Base-by-base conservation (phyloP, 495 filamentous ascomycete genomes). In the Talaromyces adpressus region DNA sequence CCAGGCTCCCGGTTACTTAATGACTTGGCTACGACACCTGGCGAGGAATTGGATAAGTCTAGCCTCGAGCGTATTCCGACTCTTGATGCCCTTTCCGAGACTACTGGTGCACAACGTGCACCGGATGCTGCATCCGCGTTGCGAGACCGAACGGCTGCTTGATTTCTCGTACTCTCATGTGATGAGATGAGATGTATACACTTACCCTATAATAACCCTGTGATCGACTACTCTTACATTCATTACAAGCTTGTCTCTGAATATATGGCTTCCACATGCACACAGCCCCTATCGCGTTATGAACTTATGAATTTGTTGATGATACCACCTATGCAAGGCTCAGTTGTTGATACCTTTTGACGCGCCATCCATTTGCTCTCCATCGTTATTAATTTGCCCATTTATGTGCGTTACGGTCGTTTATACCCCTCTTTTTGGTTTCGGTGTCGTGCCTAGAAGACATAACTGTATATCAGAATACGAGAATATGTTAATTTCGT, bases 21-120 rank as follows among this genome's bases (percentile, higher is more conserved):
- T 20, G 65, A 65, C 20, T 56, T 61, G 49, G 22, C 54, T 20
- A 53, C 34, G 34, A 23, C 64, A 1, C 34, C 61, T 20, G 61
- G 56, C 20, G 66, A 29, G 16, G 63, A 32, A 36, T 61, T 71
- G 9, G 74, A 76, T 39, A 77, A 79, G 56, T 57, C 67, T 25
- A 74, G 71, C 49, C 66, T 81, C 51, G 78, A 81, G 47, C 69
- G 71, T 20, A 78, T 81, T 47, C 78, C 77, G 20, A 72, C 73
- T 47, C 69, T 81, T 36, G 78, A 81, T 69, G 60, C 73, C 23
- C 62, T 54, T 14, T 65, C 63, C 14, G 69, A 66, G 32, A 68
- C 72, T 16, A 75, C 71, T 49, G 76, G 70, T 32, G 65, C 69
- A 11, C 41, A 62, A 7, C 39, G 45, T 20, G 60, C 45, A 32